A percentile compares a stretch with the other conserved stretches of the same genome.
Evolutionary conservation across 2,329 filamentous ascomycete species (phyloP).

Genomic region (Alternaria rosae): DNA sequence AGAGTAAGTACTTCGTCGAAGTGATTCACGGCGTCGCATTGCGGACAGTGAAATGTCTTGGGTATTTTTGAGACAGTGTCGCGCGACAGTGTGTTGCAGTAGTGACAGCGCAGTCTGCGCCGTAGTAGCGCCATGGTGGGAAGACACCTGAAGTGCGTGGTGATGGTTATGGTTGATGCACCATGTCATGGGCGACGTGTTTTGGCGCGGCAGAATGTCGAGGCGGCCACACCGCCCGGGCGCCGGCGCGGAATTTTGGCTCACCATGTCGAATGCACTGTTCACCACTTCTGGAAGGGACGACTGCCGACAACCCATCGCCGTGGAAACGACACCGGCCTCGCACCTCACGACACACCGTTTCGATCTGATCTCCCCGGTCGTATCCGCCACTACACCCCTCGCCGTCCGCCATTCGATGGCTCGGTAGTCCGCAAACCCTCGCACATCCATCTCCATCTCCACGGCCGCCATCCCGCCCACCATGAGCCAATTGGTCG

Average conservation of each 20-base stretch:
- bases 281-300: conserved; percentile 8
- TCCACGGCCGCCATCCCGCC: conserved; percentile 60
- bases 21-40: conserved; percentile 88
- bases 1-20: conserved; percentile 74
- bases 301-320: conserved; percentile 4
- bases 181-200: conserved; percentile 22
- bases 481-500: conserved; percentile 46
- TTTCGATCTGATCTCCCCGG: background rate
- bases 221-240: conserved; percentile 24
- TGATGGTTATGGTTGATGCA: conserved; percentile 4
- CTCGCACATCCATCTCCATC: conserved; percentile 14
- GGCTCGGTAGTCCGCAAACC: conserved; percentile 37
- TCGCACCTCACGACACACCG: background rate
- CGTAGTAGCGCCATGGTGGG: conserved; percentile 43
- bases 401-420: conserved; percentile 19
- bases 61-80: conserved; percentile 32
- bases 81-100: conserved; percentile 39
- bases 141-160: background rate
- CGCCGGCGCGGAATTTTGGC: conserved; percentile 26
- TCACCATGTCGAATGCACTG: conserved; percentile 10
- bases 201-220: conserved; percentile 20
- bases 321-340: background rate
- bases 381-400: background rate
- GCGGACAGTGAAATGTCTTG: conserved; percentile 50
- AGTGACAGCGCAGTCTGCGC: conserved; percentile 47